Base-by-base conservation (phyloP, 2,329 filamentous ascomycete species). In the Beauveria sp. region DNA sequence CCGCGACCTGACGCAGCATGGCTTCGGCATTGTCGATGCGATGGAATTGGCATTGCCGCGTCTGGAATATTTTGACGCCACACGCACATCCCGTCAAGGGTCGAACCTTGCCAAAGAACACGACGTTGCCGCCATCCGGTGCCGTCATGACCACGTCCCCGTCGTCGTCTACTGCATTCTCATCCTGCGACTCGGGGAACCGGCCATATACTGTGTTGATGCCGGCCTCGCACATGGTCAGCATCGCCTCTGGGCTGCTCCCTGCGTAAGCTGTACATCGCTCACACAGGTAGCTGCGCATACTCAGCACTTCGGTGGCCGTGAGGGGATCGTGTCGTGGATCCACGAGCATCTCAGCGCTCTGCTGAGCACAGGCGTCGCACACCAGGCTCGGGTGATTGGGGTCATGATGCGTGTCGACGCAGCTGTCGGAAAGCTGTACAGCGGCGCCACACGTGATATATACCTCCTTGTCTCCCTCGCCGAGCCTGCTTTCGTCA, bases 11-110 rank as follows among this genome's bases (percentile, higher is more conserved):
- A 1, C 60, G 26, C 38, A 72, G 58, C 42, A 71, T 50, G 28
- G 67, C 48, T 18, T 69, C 46, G 34, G 69, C 64, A 61, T 72
- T 70, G 34, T 67, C 56, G 7, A 72, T 57, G 0, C 77, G 71
- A 64, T 79, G 76, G 20, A 67, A 65, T 34, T 49, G 65, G 67
- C 77, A 79, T 5, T 78, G 65, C 3, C 65, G 65, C 4, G 67
- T 65, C 14, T 59, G 65, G 18, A 76, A 54, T 2, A 78, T 58
- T 62, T 77, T 78, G 34, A 63, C 52, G 4, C 65, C 72, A 65
- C 76, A 79, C 5, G 65, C 38, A 64, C 76, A 79, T 1, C 76
- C 76, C 10, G 75, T 77, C 2, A 71, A 45, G 3, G 68, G 66
- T 10, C 64, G 59, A 2, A 63, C 60, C 38, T 57, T 61, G 5